Evolutionary conservation across 257 asterid species (phyloP).

Genomic region (Euphrasia confusa): DNA sequence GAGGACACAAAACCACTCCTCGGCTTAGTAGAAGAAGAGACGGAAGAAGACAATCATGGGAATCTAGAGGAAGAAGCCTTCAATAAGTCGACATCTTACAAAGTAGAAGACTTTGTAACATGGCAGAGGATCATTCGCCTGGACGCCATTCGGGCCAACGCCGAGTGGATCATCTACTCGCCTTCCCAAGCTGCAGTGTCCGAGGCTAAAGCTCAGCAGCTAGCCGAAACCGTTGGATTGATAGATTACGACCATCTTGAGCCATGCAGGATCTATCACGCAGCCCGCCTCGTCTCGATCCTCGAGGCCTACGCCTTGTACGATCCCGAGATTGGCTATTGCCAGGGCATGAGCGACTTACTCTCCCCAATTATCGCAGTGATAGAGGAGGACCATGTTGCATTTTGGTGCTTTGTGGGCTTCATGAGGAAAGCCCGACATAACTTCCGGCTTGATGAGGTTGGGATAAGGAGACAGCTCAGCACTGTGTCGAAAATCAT

Average conservation of each 20-base stretch:
- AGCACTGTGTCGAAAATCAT: slow-evolving; percentile 65
- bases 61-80: too few species aligned
- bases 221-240: slow-evolving; percentile 71
- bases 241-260: slow-evolving; percentile 72
- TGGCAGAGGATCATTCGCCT: slow-evolving; percentile 94
- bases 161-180: slow-evolving; percentile 65
- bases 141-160: slow-evolving; percentile 77
- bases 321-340: slow-evolving; percentile 83
- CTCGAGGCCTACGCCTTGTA: slow-evolving; percentile 81
- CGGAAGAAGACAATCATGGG: slow-evolving; percentile 29
- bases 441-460: slow-evolving; percentile 89
- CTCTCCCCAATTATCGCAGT: slow-evolving; percentile 86
- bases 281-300: slow-evolving; percentile 82
- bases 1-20: slow-evolving; percentile 56
- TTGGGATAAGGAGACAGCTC: slow-evolving; percentile 76
- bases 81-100: slow-evolving; percentile 26
- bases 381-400: slow-evolving; percentile 67
- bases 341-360: slow-evolving; percentile 95
- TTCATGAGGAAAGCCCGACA: slow-evolving; percentile 90
- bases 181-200: slow-evolving; percentile 72
- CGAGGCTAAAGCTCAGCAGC: slow-evolving; percentile 43
- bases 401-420: slow-evolving; percentile 89
- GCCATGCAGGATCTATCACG: slow-evolving; percentile 69
- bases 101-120: slow-evolving; percentile 58
- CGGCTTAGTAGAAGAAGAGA: slow-evolving; percentile 29